phyloP scores from a whole-genome alignment of 805 yeast genomes.

The Metschnikowia proteae region DNA sequence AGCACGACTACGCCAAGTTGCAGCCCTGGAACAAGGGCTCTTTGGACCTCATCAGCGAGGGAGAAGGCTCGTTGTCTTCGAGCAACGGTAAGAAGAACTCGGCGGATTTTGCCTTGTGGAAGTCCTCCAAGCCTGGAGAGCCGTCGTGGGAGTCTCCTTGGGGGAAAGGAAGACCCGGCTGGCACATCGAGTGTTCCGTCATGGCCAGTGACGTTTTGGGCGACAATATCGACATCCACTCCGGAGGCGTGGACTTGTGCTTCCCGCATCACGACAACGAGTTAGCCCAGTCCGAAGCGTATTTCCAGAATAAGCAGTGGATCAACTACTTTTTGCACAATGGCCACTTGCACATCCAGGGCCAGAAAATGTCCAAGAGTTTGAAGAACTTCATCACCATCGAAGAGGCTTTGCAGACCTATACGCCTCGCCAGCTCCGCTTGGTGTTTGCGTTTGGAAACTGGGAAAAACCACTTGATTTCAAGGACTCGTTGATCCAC shows the following conservation, averaged over 20 bases:
- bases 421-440: conserved; percentile 78
- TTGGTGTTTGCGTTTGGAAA: conserved; percentile 85
- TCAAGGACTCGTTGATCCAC: conserved; percentile 71
- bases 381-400: conserved; percentile 93
- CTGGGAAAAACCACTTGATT: conserved; percentile 92
- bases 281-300: conserved; percentile 94
- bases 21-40: conserved; percentile 98
- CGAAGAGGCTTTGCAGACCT: conserved; percentile 75
- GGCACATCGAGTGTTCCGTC: conserved; percentile 99
- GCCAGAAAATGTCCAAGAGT: conserved; percentile 96
- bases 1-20: conserved; percentile 87
- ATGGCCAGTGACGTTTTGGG: conserved; percentile 95
- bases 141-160: conserved; percentile 94
- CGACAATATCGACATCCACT: conserved; percentile 81
- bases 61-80: conserved; percentile 79
- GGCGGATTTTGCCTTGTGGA: conserved; percentile 96
- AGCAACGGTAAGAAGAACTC: conserved; percentile 60
- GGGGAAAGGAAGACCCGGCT: conserved; percentile 98
- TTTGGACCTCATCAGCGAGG: conserved; percentile 80
- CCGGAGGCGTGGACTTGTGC: conserved; percentile 96
- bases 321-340: conserved; percentile 94
- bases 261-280: conserved; percentile 99
- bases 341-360: conserved; percentile 97
- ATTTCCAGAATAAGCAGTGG: conserved; percentile 88
- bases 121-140: conserved; percentile 93